Conservation (phyloP, 2,329 filamentous ascomycete genomes). For the Diplocarpon mali region DNA sequence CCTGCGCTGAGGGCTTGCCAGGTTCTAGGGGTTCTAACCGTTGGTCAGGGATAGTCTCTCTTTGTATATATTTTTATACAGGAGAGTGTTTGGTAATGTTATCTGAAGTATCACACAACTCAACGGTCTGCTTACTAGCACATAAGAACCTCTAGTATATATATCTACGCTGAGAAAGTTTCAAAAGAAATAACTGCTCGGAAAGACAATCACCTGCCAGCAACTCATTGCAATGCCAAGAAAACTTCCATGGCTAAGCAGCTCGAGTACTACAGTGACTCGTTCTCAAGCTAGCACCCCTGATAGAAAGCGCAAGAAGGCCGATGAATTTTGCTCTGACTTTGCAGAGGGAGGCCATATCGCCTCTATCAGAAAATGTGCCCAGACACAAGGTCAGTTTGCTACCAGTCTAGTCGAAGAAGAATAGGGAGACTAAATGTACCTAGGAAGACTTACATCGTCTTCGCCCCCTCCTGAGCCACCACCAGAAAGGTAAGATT, state of each 20-base stretch:
- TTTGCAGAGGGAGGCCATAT: conserved; percentile 2
- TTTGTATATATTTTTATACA: no score
- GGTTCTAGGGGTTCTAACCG: no score
- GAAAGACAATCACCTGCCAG: no score
- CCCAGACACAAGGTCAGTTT: not conserved
- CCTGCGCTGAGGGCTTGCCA: no score
- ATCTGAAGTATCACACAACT: no score
- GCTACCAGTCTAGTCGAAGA: not conserved
- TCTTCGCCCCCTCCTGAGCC: conserved; percentile 42
- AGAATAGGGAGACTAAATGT: not conserved
- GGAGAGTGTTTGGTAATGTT: no score
- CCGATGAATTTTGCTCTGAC: not conserved
- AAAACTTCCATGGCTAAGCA: conserved; percentile 20
- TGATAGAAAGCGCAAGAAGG: conserved; percentile 11
- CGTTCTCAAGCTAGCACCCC: conserved; percentile 2
- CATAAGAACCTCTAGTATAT: no score
- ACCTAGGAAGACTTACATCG: conserved; percentile 31
- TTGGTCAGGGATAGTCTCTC: no score
- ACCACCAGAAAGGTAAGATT: conserved; percentile 34
- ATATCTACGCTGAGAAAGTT: no score
- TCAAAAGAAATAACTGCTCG: no score
- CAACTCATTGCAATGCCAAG: conserved; percentile 17
- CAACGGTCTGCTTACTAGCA: no score
- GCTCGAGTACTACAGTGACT: conserved; percentile 4
- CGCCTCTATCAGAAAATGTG: not conserved